A percentile compares a stretch with the other conserved stretches of the same genome.
Conservation (phyloP, 2,329 filamentous ascomycete genomes). For the Huntiella omanensis region DNA sequence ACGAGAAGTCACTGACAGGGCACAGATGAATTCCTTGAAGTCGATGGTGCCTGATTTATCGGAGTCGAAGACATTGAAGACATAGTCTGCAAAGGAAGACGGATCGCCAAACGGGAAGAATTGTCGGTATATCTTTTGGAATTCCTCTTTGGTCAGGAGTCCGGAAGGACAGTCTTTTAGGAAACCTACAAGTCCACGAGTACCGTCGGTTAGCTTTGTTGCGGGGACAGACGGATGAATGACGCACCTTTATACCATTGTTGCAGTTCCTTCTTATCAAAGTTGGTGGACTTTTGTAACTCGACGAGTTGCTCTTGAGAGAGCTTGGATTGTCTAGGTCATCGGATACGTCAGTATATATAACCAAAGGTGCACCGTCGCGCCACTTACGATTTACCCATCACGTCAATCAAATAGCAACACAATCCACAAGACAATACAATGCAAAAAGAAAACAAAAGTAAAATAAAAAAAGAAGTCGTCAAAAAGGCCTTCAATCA, state of each 20-base stretch:
- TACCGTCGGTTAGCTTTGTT: background rate
- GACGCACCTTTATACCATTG: slow-evolving; percentile 96
- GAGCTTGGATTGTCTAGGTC: slow-evolving; percentile 80
- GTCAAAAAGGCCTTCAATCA: too few species aligned
- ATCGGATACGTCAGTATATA: background rate
- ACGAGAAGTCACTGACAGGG: slow-evolving; percentile 84
- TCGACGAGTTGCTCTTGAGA: slow-evolving; percentile 90
- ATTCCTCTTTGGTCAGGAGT: slow-evolving; percentile 94
- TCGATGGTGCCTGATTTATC: slow-evolving; percentile 96
- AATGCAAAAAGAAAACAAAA: background rate
- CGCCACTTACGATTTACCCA: slow-evolving; percentile 37
- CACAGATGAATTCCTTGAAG: slow-evolving; percentile 99
- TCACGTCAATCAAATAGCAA: slow-evolving; percentile 13
- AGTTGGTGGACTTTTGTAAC: slow-evolving; percentile 91
- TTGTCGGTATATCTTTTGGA: slow-evolving; percentile 98
- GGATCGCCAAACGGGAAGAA: slow-evolving; percentile 99
- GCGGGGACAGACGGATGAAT: background rate
- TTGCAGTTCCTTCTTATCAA: slow-evolving; percentile 98
- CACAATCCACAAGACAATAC: background rate
- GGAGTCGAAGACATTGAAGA: slow-evolving; percentile 97
- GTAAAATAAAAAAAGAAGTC: background rate
- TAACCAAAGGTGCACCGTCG: background rate
- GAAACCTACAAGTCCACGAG: slow-evolving; percentile 48
- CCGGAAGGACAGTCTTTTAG: slow-evolving; percentile 95
- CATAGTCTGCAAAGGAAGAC: slow-evolving; percentile 93